These are phyloP conservation scores for Agarophyton chilense DNA, from an alignment of 23 red algal genomes.

Conservation along the genomic window DNA sequence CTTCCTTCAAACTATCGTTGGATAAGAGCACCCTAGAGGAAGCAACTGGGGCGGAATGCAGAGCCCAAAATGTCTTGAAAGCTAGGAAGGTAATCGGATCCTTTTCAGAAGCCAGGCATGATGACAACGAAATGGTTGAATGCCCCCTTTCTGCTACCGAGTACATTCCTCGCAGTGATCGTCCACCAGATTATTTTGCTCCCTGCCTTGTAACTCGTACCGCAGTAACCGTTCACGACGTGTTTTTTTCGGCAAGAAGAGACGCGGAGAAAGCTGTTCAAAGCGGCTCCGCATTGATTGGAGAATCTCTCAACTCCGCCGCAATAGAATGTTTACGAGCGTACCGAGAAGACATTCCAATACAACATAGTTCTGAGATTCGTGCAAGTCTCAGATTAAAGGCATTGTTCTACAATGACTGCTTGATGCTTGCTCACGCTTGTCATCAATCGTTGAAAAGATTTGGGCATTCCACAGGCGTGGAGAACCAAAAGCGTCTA, in stretches of 20 bases:
- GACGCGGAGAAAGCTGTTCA: slow-evolving; percentile 49
- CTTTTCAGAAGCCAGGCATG: slow-evolving; percentile 66
- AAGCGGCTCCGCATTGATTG: slow-evolving; percentile 55
- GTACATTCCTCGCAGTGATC: slow-evolving; percentile 41
- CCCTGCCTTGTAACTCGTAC: slow-evolving; percentile 63
- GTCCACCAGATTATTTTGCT: slow-evolving; percentile 54
- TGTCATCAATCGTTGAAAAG: slow-evolving; percentile 3
- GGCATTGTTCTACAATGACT: slow-evolving; percentile 73
- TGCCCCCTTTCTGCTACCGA: slow-evolving; percentile 51
- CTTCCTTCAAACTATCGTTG: slow-evolving; percentile 49
- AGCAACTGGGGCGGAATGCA: slow-evolving; percentile 57
- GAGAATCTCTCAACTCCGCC: slow-evolving; percentile 38
- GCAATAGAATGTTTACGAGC: slow-evolving; percentile 60
- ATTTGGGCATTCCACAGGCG: background rate
- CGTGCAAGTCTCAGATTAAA: slow-evolving; percentile 64
- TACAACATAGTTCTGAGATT: slow-evolving; percentile 69
- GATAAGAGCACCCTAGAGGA: slow-evolving; percentile 39
- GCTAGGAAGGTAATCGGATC: slow-evolving; percentile 46
- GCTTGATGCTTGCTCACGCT: slow-evolving; percentile 60
- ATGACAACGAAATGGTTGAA: slow-evolving; percentile 47
- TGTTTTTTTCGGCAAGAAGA: slow-evolving; percentile 36
- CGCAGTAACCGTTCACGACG: slow-evolving; percentile 53
- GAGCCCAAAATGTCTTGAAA: slow-evolving; percentile 62
- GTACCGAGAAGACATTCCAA: slow-evolving; percentile 64
- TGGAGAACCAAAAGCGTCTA: background rate